Percentiles rank a stretch among this genome's conserved stretches.
Conservation (phyloP, 148 eudicot genomes). For the Cornus florida region DNA sequence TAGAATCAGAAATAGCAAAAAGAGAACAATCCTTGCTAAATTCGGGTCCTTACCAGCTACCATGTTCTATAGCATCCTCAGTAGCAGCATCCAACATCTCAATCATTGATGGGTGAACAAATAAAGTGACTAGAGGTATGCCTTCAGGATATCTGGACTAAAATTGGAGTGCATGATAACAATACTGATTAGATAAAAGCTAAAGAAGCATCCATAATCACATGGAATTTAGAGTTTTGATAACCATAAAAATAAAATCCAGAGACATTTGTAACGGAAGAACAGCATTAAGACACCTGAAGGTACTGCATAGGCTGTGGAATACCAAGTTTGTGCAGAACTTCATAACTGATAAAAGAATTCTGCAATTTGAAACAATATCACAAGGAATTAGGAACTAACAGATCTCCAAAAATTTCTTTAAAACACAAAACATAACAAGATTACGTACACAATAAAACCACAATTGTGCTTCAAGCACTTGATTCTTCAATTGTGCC, state of each 20-base stretch:
- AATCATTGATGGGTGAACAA: constrained; percentile 80
- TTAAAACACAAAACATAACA: neutral
- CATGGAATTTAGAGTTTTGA: neutral
- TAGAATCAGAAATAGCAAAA: neutral
- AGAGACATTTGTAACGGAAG: neutral
- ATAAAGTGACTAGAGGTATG: constrained; percentile 66
- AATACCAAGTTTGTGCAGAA: constrained; percentile 88
- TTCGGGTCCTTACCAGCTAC: constrained; percentile 71
- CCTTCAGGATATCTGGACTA: constrained; percentile 98
- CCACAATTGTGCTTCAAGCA: neutral
- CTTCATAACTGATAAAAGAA: constrained; percentile 79
- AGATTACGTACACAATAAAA: neutral
- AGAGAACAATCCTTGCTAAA: neutral
- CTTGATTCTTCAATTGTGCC: neutral
- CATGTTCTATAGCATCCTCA: constrained; percentile 89
- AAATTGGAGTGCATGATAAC: constrained; percentile 24
- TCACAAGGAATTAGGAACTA: neutral
- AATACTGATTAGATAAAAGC: constrained; percentile 22
- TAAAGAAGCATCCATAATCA: neutral
- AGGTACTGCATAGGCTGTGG: constrained; percentile 88
- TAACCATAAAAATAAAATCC: neutral
- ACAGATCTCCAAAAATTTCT: constrained; percentile 6
- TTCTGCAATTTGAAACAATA: constrained; percentile 54
- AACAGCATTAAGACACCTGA: constrained; percentile 62
- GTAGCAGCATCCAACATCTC: constrained; percentile 90